Evolutionary conservation across 2,329 filamentous ascomycete species (phyloP).

Genomic region (Allantophomopsis cytisporea): DNA sequence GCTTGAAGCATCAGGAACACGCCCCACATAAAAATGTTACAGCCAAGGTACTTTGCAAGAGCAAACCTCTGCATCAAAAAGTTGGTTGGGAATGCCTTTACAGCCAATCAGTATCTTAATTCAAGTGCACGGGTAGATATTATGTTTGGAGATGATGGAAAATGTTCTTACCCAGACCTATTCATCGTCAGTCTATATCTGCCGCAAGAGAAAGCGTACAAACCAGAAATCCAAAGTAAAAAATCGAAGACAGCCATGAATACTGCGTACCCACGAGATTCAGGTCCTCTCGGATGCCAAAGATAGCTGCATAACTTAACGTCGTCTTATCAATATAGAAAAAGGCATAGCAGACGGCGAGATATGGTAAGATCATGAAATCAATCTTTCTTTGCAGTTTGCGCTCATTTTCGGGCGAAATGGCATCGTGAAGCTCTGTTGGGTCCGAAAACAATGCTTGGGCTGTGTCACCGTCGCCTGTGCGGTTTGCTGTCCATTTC

Average conservation of each 20-base stretch:
- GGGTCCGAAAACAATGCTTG: slow-evolving; percentile 32
- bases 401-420: slow-evolving; percentile 30
- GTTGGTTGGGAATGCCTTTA: slow-evolving; percentile 34
- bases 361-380: slow-evolving; percentile 41
- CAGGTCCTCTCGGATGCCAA: slow-evolving; percentile 43
- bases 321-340: slow-evolving; percentile 36
- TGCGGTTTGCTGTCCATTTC: slow-evolving; percentile 11
- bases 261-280: slow-evolving; percentile 36
- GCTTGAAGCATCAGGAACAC: slow-evolving; percentile 36
- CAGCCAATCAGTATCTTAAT: too few species aligned
- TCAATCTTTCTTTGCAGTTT: slow-evolving; percentile 40
- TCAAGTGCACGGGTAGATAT: too few species aligned
- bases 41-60: slow-evolving; percentile 37
- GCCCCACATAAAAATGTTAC: slow-evolving; percentile 35
- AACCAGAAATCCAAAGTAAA: slow-evolving; percentile 38
- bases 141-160: too few species aligned
- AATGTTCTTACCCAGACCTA: too few species aligned
- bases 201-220: slow-evolving; percentile 12
- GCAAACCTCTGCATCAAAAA: slow-evolving; percentile 36
- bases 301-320: slow-evolving; percentile 42
- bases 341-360: slow-evolving; percentile 38
- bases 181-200: too few species aligned
- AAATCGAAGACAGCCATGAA: slow-evolving; percentile 37
- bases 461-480: slow-evolving; percentile 31
- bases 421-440: slow-evolving; percentile 28